Evolutionary conservation across 257 asterid species (phyloP).

Genomic region (Eucommia ulmoides): DNA sequence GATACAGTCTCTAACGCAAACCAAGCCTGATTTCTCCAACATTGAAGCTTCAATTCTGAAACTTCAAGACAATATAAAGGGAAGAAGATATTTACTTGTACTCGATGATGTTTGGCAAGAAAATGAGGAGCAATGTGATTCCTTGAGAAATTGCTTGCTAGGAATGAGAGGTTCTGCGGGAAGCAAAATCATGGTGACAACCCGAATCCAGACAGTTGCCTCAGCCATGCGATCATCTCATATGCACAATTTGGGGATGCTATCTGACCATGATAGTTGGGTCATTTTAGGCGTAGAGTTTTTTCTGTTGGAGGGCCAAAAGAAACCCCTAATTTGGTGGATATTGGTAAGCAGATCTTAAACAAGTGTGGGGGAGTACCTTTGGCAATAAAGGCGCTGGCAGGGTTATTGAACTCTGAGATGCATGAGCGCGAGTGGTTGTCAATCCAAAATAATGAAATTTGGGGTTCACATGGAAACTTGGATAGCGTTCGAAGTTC

Average conservation of each 20-base stretch:
- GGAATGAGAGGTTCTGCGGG: constrained; percentile 2
- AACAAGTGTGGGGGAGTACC: background rate
- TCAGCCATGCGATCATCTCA: background rate
- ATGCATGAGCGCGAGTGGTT: background rate
- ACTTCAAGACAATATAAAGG: background rate
- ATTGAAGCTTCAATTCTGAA: constrained; percentile 3
- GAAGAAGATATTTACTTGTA: constrained; percentile 9
- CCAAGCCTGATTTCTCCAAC: background rate
- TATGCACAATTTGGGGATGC: no score
- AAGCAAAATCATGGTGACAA: constrained; percentile 7
- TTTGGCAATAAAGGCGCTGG: background rate
- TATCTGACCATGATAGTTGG: constrained; percentile 10
- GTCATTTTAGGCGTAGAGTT: background rate
- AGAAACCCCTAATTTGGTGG: background rate
- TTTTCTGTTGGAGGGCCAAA: background rate
- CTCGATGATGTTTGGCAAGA: constrained; percentile 15
- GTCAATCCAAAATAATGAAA: background rate
- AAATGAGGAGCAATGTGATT: constrained; percentile 5
- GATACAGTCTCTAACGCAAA: background rate
- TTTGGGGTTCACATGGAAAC: background rate
- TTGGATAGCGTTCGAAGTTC: background rate
- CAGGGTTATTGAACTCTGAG: background rate
- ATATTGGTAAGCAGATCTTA: background rate
- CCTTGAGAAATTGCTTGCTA: background rate
- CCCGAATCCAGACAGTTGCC: constrained; percentile 1